A percentile compares a stretch with the other conserved stretches of the same genome.
These are phyloP conservation scores for Pyrenophora teres DNA, from an alignment of 2,329 filamentous ascomycete species.

Conservation along the genomic window DNA sequence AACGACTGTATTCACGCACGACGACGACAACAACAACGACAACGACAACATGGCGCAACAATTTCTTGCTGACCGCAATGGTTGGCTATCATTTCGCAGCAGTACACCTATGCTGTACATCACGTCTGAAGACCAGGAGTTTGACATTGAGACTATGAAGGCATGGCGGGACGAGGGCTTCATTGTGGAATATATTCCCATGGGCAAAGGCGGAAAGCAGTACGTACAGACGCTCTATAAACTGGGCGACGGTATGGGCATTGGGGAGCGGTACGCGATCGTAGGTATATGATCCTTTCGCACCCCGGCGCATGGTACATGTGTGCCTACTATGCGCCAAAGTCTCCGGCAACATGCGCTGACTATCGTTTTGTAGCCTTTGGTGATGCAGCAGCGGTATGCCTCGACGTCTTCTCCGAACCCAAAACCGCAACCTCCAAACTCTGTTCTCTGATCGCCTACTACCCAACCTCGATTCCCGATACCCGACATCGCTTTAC, in stretches of 20 bases:
- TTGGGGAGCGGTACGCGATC: slow-evolving; percentile 66
- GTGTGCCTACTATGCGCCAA: background rate
- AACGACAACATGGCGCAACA: slow-evolving; percentile 40
- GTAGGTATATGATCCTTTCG: slow-evolving; percentile 55
- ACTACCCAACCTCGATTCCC: slow-evolving; percentile 66
- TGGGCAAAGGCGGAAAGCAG: slow-evolving; percentile 55
- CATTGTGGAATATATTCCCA: slow-evolving; percentile 60
- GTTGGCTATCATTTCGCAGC: slow-evolving; percentile 48
- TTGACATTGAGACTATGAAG: slow-evolving; percentile 59
- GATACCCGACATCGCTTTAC: slow-evolving; percentile 54
- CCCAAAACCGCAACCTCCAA: slow-evolving; percentile 56
- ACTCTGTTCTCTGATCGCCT: slow-evolving; percentile 64
- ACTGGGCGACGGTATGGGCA: slow-evolving; percentile 58
- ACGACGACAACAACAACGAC: background rate
- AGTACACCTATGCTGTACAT: slow-evolving; percentile 55
- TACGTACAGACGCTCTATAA: slow-evolving; percentile 55
- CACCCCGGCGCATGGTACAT: slow-evolving; percentile 4
- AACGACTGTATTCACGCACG: background rate
- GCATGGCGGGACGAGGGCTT: slow-evolving; percentile 67
- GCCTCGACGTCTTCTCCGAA: slow-evolving; percentile 62
- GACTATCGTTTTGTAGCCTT: slow-evolving; percentile 54
- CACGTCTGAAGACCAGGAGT: slow-evolving; percentile 59
- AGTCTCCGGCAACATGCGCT: slow-evolving; percentile 6
- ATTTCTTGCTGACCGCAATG: slow-evolving; percentile 44
- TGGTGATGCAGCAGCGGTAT: slow-evolving; percentile 64